These are phyloP conservation scores for Wickerhamiella hasegawae DNA, from an alignment of 805 yeast genomes.

Conservation along the genomic window DNA sequence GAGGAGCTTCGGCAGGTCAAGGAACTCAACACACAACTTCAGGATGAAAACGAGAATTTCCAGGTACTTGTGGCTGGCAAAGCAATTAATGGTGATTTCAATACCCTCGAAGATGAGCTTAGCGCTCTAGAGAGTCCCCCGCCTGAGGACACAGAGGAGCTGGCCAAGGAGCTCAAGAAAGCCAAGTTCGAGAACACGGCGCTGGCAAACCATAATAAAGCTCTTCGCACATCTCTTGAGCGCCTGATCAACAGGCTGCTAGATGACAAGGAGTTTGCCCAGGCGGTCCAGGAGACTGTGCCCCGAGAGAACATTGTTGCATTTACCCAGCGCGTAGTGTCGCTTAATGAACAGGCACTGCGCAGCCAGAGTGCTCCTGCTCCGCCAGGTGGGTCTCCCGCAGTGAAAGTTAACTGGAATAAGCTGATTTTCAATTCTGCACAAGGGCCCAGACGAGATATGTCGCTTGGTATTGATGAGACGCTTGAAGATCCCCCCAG, in stretches of 20 bases:
- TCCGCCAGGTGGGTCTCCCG: not conserved
- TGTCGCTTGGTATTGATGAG: constrained; percentile 13
- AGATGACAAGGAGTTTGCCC: constrained; percentile 18
- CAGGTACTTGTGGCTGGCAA: constrained; percentile 21
- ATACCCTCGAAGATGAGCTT: constrained; percentile 1
- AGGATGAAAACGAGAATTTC: constrained; percentile 22
- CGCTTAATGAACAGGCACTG: constrained; percentile 3
- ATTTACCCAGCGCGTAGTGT: constrained; percentile 11
- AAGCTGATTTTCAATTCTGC: constrained; percentile 10
- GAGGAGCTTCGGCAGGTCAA: constrained; percentile 35
- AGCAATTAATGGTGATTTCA: constrained; percentile 15
- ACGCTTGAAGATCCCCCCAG: constrained; percentile 2
- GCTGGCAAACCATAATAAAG: constrained; percentile 19
- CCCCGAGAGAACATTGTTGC: constrained; percentile 8
- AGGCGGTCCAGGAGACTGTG: constrained; percentile 14
- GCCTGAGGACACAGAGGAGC: constrained; percentile 1
- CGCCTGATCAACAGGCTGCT: constrained; percentile 21
- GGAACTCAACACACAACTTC: constrained; percentile 36
- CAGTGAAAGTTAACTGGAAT: constrained; percentile 3
- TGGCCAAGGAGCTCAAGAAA: constrained; percentile 6
- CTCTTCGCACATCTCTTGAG: constrained; percentile 20
- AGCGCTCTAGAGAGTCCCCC: not conserved
- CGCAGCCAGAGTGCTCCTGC: not conserved
- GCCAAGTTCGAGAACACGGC: constrained; percentile 18
- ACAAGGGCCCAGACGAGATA: constrained; percentile 8